Evolutionary conservation across 2,329 filamentous ascomycete species (phyloP).

Genomic region (Cercospora zeina): DNA sequence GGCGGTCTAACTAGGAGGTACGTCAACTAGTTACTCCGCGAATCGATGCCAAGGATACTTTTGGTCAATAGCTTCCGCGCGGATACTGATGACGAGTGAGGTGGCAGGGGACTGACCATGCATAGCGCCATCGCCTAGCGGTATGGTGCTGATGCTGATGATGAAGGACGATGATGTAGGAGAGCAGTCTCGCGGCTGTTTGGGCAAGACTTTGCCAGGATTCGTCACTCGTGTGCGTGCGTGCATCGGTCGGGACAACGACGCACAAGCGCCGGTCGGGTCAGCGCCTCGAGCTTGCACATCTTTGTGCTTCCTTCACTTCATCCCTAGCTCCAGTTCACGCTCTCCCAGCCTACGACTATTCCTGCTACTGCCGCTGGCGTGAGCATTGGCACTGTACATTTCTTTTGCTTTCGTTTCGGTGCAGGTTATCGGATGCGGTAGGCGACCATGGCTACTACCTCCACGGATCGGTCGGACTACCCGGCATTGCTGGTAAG

Average conservation of each 20-base stretch:
- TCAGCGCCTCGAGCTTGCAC: constrained; percentile 6
- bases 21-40: not conserved
- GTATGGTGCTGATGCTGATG: not conserved
- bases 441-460: constrained; percentile 2
- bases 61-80: not conserved
- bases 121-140: not conserved
- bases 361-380: not conserved
- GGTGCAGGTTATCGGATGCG: constrained; percentile 10
- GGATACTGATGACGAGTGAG: not conserved
- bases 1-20: not conserved
- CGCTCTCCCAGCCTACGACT: not conserved
- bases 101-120: not conserved
- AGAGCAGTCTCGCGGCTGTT: not conserved
- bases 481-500: constrained; percentile 94
- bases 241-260: not conserved
- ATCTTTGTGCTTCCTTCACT: constrained; percentile 37
- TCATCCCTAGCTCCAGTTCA: not conserved
- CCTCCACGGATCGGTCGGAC: constrained; percentile 71
- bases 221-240: not conserved
- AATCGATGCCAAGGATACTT: not conserved
- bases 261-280: not conserved
- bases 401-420: constrained; percentile 12
- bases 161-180: constrained; percentile 1
- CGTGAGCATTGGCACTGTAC: not conserved
- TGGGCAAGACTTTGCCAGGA: not conserved